A percentile compares a stretch with the other conserved stretches of the same genome.
phyloP scores from a whole-genome alignment of 331 rosid genomes.

The Saraca asoca region DNA sequence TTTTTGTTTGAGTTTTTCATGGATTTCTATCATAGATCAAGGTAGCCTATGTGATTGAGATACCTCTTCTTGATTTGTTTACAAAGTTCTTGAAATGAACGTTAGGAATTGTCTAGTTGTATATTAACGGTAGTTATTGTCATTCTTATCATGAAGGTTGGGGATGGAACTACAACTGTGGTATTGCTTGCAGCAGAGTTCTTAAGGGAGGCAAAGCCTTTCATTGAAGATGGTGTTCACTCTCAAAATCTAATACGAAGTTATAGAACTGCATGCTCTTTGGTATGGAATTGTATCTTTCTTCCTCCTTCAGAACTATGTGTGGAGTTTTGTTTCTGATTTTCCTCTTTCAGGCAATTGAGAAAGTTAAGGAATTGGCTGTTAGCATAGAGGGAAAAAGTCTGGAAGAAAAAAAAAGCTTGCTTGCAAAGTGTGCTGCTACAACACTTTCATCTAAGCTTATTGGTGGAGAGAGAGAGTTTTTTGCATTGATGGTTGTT shows the following conservation, averaged over 20 bases:
- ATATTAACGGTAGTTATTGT: neutral
- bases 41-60: too few relatives aligned
- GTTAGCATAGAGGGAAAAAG: constrained; percentile 90
- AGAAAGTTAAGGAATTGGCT: constrained; percentile 81
- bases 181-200: constrained; percentile 97
- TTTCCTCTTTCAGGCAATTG: constrained; percentile 63
- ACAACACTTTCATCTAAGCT: constrained; percentile 98
- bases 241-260: constrained; percentile 88
- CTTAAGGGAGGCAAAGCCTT: constrained; percentile 93
- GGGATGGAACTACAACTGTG: constrained; percentile 98
- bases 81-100: too few relatives aligned
- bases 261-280: constrained; percentile 69
- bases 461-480: constrained; percentile 95
- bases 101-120: too few relatives aligned
- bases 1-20: too few relatives aligned
- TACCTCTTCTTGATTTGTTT: too few relatives aligned
- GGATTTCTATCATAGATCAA: too few relatives aligned
- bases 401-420: constrained; percentile 81
- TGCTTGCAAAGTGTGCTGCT: constrained; percentile 92
- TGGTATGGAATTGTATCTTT: constrained; percentile 46
- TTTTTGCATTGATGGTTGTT: constrained; percentile 95
- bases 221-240: constrained; percentile 94
- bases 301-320: neutral
- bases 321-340: neutral
- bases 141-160: constrained; percentile 63